Evolutionary conservation across 805 yeast genomes (phyloP).

Genomic region (Cyberlindnera saturnus): DNA sequence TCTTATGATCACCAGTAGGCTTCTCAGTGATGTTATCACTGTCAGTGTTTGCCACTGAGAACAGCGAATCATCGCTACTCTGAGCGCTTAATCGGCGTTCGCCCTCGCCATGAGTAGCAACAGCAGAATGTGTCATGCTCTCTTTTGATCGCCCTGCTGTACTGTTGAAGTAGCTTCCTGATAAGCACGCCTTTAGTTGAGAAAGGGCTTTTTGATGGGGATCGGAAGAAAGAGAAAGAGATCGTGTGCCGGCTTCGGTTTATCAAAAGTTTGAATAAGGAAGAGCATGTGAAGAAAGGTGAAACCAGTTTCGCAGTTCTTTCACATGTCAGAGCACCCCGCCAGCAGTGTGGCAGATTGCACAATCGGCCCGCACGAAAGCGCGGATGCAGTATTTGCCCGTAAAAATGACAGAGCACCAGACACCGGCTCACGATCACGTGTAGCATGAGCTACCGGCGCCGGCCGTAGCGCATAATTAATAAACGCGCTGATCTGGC

Average conservation of each 20-base stretch:
- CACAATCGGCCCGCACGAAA: background rate
- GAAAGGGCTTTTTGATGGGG: slow-evolving; percentile 1
- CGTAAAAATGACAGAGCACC: no score
- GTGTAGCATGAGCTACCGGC: no score
- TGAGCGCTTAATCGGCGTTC: background rate
- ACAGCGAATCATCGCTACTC: background rate
- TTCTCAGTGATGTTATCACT: background rate
- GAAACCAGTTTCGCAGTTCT: no score
- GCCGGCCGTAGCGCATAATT: no score
- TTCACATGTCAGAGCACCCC: no score
- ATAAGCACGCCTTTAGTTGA: slow-evolving; percentile 3
- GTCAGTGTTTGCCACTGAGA: background rate
- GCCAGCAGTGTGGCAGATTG: no score
- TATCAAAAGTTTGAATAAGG: background rate
- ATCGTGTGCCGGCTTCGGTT: slow-evolving; percentile 3
- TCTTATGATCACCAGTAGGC: background rate
- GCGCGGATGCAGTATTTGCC: background rate
- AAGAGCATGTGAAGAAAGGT: slow-evolving; percentile 3
- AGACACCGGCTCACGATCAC: no score
- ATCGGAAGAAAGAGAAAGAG: background rate
- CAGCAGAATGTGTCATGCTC: no score
- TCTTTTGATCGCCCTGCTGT: no score
- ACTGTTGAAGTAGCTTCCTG: slow-evolving; percentile 7
- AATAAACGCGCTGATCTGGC: no score
- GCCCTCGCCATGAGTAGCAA: no score